A percentile compares a stretch with the other conserved stretches of the same genome.
Evolutionary conservation across 2,329 filamentous ascomycete genomes (phyloP).

Genomic region (Apiospora phragmitis): DNA sequence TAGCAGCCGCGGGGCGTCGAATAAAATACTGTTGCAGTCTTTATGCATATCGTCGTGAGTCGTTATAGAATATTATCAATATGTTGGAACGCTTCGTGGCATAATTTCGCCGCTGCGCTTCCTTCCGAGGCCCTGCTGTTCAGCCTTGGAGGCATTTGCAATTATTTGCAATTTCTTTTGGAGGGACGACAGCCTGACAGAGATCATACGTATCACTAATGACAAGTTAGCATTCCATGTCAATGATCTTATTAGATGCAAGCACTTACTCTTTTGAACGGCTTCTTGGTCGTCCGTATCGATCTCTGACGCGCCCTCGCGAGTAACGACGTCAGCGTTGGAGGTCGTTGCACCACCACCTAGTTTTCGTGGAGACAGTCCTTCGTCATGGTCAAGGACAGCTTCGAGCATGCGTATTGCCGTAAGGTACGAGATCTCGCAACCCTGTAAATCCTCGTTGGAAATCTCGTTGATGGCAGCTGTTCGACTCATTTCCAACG

Average conservation of each 20-base stretch:
- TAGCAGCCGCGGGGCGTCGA: constrained; percentile 10
- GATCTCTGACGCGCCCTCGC: constrained; percentile 49
- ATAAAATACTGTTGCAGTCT: constrained; percentile 11
- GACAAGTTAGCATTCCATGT: constrained; percentile 31
- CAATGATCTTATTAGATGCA: not conserved
- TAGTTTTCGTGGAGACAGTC: constrained; percentile 39
- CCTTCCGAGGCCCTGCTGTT: constrained; percentile 43
- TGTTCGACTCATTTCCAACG: constrained; percentile 92
- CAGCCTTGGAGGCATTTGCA: constrained; percentile 55
- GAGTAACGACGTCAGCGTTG: constrained; percentile 39
- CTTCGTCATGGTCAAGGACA: constrained; percentile 81
- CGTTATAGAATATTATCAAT: constrained; percentile 12
- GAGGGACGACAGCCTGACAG: constrained; percentile 53
- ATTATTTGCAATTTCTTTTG: constrained; percentile 64
- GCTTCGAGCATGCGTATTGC: constrained; percentile 95
- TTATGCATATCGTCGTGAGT: constrained; percentile 14
- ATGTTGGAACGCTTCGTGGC: constrained; percentile 54
- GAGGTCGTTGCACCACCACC: constrained; percentile 22
- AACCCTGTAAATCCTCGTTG: constrained; percentile 82
- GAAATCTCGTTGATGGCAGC: constrained; percentile 96
- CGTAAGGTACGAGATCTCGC: constrained; percentile 90
- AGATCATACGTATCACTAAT: constrained; percentile 64
- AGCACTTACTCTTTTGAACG: constrained; percentile 69
- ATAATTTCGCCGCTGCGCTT: constrained; percentile 58
- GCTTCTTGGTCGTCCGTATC: constrained; percentile 72